Base-by-base conservation (phyloP, 495 filamentous ascomycete genomes). In the Articulospora tetracladia region DNA sequence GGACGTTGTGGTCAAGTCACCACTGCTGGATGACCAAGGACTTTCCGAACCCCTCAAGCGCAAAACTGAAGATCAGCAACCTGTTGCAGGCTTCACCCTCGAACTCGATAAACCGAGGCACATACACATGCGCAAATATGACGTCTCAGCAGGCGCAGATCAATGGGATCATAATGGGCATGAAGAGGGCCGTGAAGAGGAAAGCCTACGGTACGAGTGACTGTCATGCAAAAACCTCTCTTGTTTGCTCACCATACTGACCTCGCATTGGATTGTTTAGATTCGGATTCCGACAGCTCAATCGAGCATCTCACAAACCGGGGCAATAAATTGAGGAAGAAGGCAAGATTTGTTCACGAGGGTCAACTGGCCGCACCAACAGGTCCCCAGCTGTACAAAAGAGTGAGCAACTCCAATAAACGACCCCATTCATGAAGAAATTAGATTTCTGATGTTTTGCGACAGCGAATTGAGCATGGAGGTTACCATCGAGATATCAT, bases 261-360 rank as follows among this genome's bases (percentile, higher is more conserved):
- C 11, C 28, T 41, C 3, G 34, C 68, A 3, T 44, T n/a, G 10
- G n/a, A 3, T 19, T 8, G 8, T 44, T 15, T 19, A 96, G 92
- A 89, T 51, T 90, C 90, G 47, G 92, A 93, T 67, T 91, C 91
- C 22, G 94, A 97, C 72, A 89, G 91, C 63, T 83, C 86, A 46
- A 90, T 94, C 67, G 81, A 84, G 44, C 82, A 86, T 69, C 84
- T 84, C 54, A 92, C 89, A 8, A 98, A 97, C 72, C 90, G 93
- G 67, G 92, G 90, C 49, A 90, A 96, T 71, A 99, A 96, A 70
- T 81, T 98, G 59, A 90, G 90, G 73, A 88, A 82, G 66, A 89
- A 89, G 68, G 86, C 92, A 44, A 81, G 84, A 70, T 90, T 89
- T 73, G 84, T 95, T 46, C 87, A 86, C 57, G 83, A 90, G 68